Evolutionary conservation across 768 basidiomycete species (phyloP), one percentile per base, ranked within the genome.

Genomic region (Pseudohyphozyma bogoriensis): DNA sequence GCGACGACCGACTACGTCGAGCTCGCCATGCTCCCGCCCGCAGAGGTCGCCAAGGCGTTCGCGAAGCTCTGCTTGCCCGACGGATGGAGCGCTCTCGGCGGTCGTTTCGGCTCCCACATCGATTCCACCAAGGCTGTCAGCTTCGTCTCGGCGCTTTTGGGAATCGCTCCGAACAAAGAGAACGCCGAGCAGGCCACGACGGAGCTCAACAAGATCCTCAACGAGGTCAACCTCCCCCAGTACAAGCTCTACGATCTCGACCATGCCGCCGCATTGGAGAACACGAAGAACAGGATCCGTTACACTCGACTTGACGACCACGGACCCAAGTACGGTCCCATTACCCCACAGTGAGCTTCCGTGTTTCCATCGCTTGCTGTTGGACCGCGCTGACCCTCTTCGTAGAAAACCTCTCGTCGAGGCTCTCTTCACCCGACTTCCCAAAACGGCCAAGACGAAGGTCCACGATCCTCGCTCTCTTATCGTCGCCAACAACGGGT

Each of bases 401-500:
- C 35, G 1, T 66, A 95, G 91, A 42, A 79, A 78, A 20, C 90
- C 93, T 26, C 78, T 99, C 46, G 85, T 89, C 46, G 95, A 97
- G 70, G 74, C 80, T 5, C 96, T 96, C 76, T 99, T 99, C 75
- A 96, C 91, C 2, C 85, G 90, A 29, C 73, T 96, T 16, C 77
- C 77, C 64, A 40, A 79, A 29, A 77, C 77, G 62, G 64, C 59
- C 16, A 69, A 64, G 7, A 79, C 78, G 0, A 56, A 70, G 33
- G 78, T 78, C 63, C 76, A 78, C 55, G 77, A 82, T 51, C 76
- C 78, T 7, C 64, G 69, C 20, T 76, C 80, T 18, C 86, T 90
- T 70, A 85, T 87, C 3, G 77, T 99, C 32, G 95, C 93, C 8
- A 96, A 97, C 74, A 99, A 99, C 71, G 95, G 95, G 4, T 99